Base-by-base conservation (phyloP, 108 stramenopile species). In the Craspedostauros australis region DNA sequence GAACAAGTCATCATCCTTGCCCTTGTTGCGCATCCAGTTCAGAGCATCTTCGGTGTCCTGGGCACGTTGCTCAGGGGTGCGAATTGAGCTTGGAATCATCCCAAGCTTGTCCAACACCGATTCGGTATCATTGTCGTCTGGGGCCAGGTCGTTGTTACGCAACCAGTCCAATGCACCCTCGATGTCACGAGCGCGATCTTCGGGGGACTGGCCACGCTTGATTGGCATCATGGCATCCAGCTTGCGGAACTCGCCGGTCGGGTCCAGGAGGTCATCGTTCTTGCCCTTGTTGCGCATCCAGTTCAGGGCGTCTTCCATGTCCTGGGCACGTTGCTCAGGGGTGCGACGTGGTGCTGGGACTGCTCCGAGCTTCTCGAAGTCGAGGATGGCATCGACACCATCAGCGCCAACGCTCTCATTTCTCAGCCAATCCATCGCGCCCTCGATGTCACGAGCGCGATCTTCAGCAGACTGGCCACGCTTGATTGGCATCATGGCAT, bases 151-250 rank as follows among this genome's bases (percentile, higher is more conserved):
- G 24, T 59, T 59, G 21, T 40, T 52, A 2, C 63, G 40, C 42
- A 72, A 34, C 70, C 70, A 72, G 41, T 65, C 54, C 6, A 72
- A 25, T 11, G 70, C 62, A 25, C 39, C 55, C 38, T 64, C 63
- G 33, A 72, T 64, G 4, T 64, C 57, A 43, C 48, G 46, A 7
- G 61, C 60, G 5, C 61, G 52, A 11, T 49, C 39, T 28, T 72
- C 57, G 23, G 40, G 37, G 7, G n/a, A 20, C 39, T 61, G 60
- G 14, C 16, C 16, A 5, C 42, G 29, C 50, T 61, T 61, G 4
- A 4, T 14, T 8, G 60, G 50, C 5, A 61, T 21, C 24, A 61
- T 11, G 16, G 50, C 29, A 16, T 61, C 60, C 6, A 61, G 27
- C 40, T 43, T 40, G 43, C 46, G 41, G 41, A 62, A 52, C 6